Evolutionary conservation across 2,329 filamentous ascomycete species (phyloP).

Genomic region (Orbilia ellipsospora): DNA sequence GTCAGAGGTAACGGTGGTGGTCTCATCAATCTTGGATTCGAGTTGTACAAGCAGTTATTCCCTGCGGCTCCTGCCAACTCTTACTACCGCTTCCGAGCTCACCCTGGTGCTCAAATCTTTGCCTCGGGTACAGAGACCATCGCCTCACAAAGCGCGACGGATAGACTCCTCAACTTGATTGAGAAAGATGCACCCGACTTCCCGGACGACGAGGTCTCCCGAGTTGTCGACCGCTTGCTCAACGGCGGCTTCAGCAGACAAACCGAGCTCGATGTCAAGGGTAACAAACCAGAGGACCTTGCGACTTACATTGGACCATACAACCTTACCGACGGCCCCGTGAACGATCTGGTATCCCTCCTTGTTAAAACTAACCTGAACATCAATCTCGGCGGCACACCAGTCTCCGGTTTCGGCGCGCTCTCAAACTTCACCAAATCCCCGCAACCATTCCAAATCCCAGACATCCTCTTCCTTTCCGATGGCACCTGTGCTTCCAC

Average conservation of each 20-base stretch:
- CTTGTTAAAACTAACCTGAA: slow-evolving; percentile 46
- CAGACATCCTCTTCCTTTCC: slow-evolving; percentile 63
- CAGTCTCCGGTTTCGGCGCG: slow-evolving; percentile 48
- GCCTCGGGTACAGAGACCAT: slow-evolving; percentile 17
- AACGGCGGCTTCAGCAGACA: slow-evolving; percentile 59
- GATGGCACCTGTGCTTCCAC: slow-evolving; percentile 73
- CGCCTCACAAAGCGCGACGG: slow-evolving; percentile 20
- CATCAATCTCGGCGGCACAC: slow-evolving; percentile 3
- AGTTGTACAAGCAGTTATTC: slow-evolving; percentile 69
- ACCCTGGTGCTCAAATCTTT: slow-evolving; percentile 59
- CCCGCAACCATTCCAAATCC: slow-evolving; percentile 62
- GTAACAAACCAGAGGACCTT: slow-evolving; percentile 60
- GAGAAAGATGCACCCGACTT: neutral
- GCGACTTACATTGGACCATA: slow-evolving; percentile 63
- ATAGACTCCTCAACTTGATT: neutral
- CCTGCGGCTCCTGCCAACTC: slow-evolving; percentile 64
- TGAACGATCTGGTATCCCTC: slow-evolving; percentile 62
- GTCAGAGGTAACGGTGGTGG: slow-evolving; percentile 72
- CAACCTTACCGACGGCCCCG: slow-evolving; percentile 42
- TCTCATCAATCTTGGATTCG: slow-evolving; percentile 64
- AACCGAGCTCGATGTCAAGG: slow-evolving; percentile 59
- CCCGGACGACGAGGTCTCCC: neutral
- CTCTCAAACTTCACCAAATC: slow-evolving; percentile 54
- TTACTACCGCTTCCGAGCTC: slow-evolving; percentile 64
- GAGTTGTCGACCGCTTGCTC: slow-evolving; percentile 7